Base-by-base conservation (phyloP, 2,329 filamentous ascomycete genomes). In the Diplodia mutila region DNA sequence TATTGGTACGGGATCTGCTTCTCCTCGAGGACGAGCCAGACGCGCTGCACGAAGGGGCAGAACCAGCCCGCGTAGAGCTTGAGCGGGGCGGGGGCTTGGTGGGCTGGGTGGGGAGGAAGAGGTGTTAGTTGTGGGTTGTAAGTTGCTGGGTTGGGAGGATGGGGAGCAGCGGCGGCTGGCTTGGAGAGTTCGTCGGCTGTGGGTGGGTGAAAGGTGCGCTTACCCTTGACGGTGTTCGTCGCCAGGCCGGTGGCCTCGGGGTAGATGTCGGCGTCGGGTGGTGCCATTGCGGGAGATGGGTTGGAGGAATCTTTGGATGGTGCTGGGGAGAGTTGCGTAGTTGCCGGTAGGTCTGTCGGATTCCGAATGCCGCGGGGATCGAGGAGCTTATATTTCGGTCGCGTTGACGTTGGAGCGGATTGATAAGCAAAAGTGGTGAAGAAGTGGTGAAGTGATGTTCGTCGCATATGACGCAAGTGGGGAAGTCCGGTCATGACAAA, bases 21-120 rank as follows among this genome's bases (percentile, higher is more conserved):
- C 76, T 93, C 91, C 73, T 89, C 85, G 12, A 94, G 84, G 1
- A 89, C 86, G 69, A 92, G 88, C 89, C 91, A 93, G 16, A 85
- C 84, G 21, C 91, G 85, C 80, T 93, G 91, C 4, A 92, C 82
- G 71, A 84, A 84, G 65, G 85, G 85, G 73, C 85, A 94, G 82
- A 92, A 93, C 90, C 90, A 93, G 70, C 88, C 89, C 16, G 87
- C 87, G 77, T 92, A 93, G 14, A 93, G 82, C 76, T 90, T 91
- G 37, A 90, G 78, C 5, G 79, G 77, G 39, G 88, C 81, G 39
- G 85, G 81, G 21, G 72, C 66, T 5, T 69, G 57, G 52, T 79
- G 77, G 1, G 75, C 74, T 75, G 37, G 25, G 27, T 6, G 11
- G 5, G 18, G 2, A n/a, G n/a, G n/a, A n/a, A n/a, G n/a, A n/a